Evolutionary conservation across 2,329 filamentous ascomycete species (phyloP).

Genomic region (Pseudogymnoascus sp.): DNA sequence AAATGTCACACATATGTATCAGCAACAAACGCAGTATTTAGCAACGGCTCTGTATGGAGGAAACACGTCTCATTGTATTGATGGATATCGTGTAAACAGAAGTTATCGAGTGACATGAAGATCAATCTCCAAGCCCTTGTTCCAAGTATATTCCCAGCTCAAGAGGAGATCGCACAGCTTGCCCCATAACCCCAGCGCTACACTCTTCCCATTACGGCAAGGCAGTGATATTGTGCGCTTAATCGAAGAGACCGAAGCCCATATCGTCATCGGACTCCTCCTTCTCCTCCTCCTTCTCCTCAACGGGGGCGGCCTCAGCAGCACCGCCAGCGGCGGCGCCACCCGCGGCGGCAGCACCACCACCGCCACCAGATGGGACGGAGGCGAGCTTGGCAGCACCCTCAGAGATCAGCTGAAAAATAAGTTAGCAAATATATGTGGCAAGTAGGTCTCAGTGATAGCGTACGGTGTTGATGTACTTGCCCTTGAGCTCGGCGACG

Average conservation of each 20-base stretch:
- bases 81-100: conserved; percentile 27
- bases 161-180: conserved; percentile 24
- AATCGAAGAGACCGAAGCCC: conserved; percentile 72
- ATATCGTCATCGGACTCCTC: conserved; percentile 70
- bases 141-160: conserved; percentile 24
- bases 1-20: conserved; percentile 15
- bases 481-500: conserved; percentile 84
- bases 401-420: conserved; percentile 75
- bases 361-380: conserved; percentile 86
- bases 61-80: conserved; percentile 28
- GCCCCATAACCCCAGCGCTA: conserved; percentile 17
- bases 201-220: conserved; percentile 11
- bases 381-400: conserved; percentile 93
- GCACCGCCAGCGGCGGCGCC: conserved; percentile 63
- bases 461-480: conserved; percentile 83
- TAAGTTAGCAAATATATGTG: conserved; percentile 19
- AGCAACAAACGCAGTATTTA: conserved; percentile 9
- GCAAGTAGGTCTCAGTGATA: conserved; percentile 23
- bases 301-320: conserved; percentile 55
- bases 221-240: conserved; percentile 36
- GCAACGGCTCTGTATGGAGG: conserved; percentile 19
- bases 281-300: conserved; percentile 65
- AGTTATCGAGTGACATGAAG: not conserved
- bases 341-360: conserved; percentile 60
- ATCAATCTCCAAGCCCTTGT: conserved; percentile 19